These are phyloP conservation scores for Aspergillus thermomutatus DNA, from an alignment of 2,329 filamentous ascomycete species.

Conservation along the genomic window DNA sequence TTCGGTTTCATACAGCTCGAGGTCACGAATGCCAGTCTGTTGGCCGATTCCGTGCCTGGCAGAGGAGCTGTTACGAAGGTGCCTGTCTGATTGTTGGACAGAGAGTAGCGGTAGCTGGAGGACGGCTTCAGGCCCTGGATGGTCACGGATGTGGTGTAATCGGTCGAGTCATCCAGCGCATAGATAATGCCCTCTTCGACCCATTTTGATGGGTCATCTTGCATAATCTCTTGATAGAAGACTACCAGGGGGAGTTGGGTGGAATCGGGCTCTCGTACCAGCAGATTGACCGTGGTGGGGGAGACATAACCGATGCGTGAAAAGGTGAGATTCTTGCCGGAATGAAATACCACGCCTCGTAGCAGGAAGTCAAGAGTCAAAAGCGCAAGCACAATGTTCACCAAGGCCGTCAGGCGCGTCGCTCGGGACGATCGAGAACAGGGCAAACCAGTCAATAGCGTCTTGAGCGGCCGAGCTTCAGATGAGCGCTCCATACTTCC, in stretches of 20 bases:
- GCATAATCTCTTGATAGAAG: slow-evolving; percentile 51
- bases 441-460: slow-evolving; percentile 72
- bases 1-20: slow-evolving; percentile 90
- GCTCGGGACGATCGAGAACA: slow-evolving; percentile 65
- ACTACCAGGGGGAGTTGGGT: slow-evolving; percentile 71
- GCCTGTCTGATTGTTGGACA: slow-evolving; percentile 83
- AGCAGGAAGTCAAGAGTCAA: slow-evolving; percentile 77
- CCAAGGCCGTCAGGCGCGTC: slow-evolving; percentile 64
- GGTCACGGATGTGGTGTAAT: slow-evolving; percentile 72
- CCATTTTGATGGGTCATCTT: slow-evolving; percentile 50
- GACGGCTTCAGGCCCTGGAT: slow-evolving; percentile 67
- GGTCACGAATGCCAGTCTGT: slow-evolving; percentile 83
- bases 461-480: slow-evolving; percentile 49
- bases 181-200: slow-evolving; percentile 62
- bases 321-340: slow-evolving; percentile 74
- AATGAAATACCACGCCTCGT: slow-evolving; percentile 66
- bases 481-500: neutral
- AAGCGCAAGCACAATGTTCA: slow-evolving; percentile 68
- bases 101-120: slow-evolving; percentile 75
- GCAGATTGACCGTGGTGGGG: slow-evolving; percentile 70
- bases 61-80: slow-evolving; percentile 75
- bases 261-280: slow-evolving; percentile 80
- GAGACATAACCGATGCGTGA: slow-evolving; percentile 86
- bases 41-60: slow-evolving; percentile 60
- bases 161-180: slow-evolving; percentile 69